phyloP scores from a whole-genome alignment of 108 stramenopile species.

The Cyclostephanos tholiformis region DNA sequence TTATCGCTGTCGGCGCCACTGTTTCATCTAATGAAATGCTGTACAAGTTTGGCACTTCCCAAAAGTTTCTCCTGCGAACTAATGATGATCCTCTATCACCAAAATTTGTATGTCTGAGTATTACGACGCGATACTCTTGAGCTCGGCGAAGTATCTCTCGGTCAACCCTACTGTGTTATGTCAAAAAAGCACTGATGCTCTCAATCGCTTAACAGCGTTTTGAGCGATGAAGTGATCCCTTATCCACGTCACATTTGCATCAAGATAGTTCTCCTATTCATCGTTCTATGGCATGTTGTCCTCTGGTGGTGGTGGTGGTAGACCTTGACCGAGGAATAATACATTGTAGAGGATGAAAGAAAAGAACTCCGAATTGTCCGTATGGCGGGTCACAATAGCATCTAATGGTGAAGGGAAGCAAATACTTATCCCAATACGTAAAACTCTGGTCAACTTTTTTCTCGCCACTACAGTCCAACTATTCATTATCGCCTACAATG shows the following conservation, averaged over 20 bases:
- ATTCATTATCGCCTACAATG: not conserved
- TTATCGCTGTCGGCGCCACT: not conserved
- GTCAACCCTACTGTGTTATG: not conserved
- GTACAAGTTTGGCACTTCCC: constrained; percentile 1
- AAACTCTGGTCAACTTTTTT: not conserved
- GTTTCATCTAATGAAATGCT: not conserved
- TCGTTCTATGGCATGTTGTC: not conserved
- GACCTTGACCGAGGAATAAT: not conserved
- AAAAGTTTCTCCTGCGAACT: not conserved
- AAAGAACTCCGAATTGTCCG: not conserved
- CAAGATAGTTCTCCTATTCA: not conserved
- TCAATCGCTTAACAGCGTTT: not conserved
- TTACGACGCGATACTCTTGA: constrained; percentile 1
- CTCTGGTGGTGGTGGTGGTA: not conserved
- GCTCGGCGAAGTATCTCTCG: not conserved
- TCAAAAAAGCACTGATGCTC: not conserved
- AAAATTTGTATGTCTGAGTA: constrained; percentile 1
- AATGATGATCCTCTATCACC: not conserved
- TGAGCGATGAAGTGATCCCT: not conserved
- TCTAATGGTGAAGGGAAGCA: not conserved
- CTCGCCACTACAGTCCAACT: not conserved
- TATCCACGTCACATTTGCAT: not conserved
- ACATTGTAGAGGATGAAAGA: not conserved
- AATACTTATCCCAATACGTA: not conserved
- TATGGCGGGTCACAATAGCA: not conserved